Evolutionary conservation across 2,329 filamentous ascomycete species (phyloP).

Genomic region (Pseudogymnoascus verrucosus): DNA sequence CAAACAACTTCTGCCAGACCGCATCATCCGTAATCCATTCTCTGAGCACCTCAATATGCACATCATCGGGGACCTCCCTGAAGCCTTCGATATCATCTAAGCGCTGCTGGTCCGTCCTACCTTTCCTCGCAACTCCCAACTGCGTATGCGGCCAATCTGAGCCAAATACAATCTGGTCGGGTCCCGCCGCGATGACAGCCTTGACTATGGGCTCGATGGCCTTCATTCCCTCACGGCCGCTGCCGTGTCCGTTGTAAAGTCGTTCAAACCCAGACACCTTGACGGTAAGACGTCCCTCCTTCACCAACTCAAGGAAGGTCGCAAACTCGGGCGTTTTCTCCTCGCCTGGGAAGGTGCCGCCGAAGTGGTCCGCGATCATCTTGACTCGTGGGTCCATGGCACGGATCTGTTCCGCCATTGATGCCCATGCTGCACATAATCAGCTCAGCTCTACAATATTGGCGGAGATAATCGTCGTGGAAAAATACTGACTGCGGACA

Average conservation of each 20-base stretch:
- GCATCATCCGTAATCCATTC: slow-evolving; percentile 20
- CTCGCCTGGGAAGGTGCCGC: slow-evolving; percentile 20
- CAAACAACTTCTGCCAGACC: slow-evolving; percentile 19
- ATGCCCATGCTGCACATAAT: slow-evolving; percentile 15
- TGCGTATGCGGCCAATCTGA: slow-evolving; percentile 23
- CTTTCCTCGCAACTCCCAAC: slow-evolving; percentile 17
- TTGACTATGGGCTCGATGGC: slow-evolving; percentile 17
- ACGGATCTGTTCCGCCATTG: slow-evolving; percentile 19
- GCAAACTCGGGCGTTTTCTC: slow-evolving; percentile 18
- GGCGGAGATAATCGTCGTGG: not conserved
- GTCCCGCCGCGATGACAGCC: slow-evolving; percentile 16
- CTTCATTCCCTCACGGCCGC: slow-evolving; percentile 12
- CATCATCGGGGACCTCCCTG: slow-evolving; percentile 16
- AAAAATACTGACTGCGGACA: slow-evolving; percentile 2
- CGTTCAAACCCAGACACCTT: slow-evolving; percentile 23
- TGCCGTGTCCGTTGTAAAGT: slow-evolving; percentile 17
- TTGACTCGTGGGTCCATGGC: slow-evolving; percentile 19
- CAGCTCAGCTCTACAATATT: not conserved
- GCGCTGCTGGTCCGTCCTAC: slow-evolving; percentile 18
- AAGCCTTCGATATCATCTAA: slow-evolving; percentile 19
- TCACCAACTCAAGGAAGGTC: slow-evolving; percentile 16
- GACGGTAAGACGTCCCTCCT: slow-evolving; percentile 19
- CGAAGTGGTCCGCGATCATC: slow-evolving; percentile 22
- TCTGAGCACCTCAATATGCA: slow-evolving; percentile 17
- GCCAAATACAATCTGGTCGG: slow-evolving; percentile 19